These are phyloP conservation scores for Candida lessepsii DNA, from an alignment of 805 yeast species.

Conservation along the genomic window DNA sequence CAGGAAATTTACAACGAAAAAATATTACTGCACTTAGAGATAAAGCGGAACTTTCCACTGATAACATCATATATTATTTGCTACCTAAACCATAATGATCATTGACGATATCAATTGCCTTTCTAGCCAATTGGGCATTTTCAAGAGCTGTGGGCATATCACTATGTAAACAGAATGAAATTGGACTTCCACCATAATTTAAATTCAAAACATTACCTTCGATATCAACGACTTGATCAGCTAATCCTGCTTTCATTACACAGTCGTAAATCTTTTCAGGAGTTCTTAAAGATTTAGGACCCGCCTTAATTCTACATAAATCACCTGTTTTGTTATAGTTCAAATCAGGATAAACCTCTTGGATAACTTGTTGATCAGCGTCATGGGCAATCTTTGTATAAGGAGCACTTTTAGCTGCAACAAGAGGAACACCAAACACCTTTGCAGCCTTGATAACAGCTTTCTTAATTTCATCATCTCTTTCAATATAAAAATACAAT, in stretches of 20 bases:
- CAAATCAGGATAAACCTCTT: slow-evolving; percentile 35
- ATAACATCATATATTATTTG: neutral
- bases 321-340: slow-evolving; percentile 31
- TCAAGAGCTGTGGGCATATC: slow-evolving; percentile 38
- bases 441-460: slow-evolving; percentile 37
- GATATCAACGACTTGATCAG: slow-evolving; percentile 21
- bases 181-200: slow-evolving; percentile 27
- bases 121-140: slow-evolving; percentile 28
- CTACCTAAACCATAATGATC: slow-evolving; percentile 7
- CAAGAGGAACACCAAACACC: slow-evolving; percentile 32
- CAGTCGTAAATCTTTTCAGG: slow-evolving; percentile 29
- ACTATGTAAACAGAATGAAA: slow-evolving; percentile 34
- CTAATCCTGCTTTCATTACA: slow-evolving; percentile 24
- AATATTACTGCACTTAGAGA: too few species aligned
- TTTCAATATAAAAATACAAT: slow-evolving; percentile 34
- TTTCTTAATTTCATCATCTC: slow-evolving; percentile 34
- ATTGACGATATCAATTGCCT: slow-evolving; percentile 20
- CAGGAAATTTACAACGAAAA: too few species aligned
- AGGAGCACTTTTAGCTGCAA: slow-evolving; percentile 34
- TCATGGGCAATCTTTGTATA: slow-evolving; percentile 27
- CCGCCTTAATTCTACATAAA: slow-evolving; percentile 23
- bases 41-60: too few species aligned
- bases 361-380: slow-evolving; percentile 33
- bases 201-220: slow-evolving; percentile 23
- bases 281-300: slow-evolving; percentile 26